Evolutionary conservation across 2,329 filamentous ascomycete species (phyloP).

Genomic region (Epichloe typhina): DNA sequence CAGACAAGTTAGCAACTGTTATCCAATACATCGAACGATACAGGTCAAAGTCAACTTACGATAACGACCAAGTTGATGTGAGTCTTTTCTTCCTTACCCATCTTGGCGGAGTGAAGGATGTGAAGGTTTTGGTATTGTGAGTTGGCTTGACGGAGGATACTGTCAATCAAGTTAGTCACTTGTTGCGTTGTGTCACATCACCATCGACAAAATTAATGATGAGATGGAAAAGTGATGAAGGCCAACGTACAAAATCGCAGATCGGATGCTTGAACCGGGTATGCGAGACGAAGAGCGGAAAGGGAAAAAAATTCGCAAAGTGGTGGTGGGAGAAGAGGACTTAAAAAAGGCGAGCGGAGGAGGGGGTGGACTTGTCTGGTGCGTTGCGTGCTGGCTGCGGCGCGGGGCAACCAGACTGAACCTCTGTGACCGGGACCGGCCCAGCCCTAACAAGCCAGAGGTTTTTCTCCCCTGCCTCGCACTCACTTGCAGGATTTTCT

Average conservation of each 20-base stretch:
- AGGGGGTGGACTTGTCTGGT: slow-evolving; percentile 15
- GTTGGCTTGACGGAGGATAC: slow-evolving; percentile 5
- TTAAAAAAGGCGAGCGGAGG: slow-evolving; percentile 22
- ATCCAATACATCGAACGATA: neutral
- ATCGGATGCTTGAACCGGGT: slow-evolving; percentile 32
- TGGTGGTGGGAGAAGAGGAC: slow-evolving; percentile 24
- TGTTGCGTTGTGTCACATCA: neutral
- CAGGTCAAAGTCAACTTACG: slow-evolving; percentile 28
- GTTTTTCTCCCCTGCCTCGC: slow-evolving; percentile 12
- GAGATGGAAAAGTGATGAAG: neutral
- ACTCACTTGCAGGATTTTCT: slow-evolving; percentile 10
- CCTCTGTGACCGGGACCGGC: slow-evolving; percentile 5
- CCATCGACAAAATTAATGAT: slow-evolving; percentile 1
- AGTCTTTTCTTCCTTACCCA: slow-evolving; percentile 80
- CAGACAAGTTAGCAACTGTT: slow-evolving; percentile 9
- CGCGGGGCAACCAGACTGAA: slow-evolving; percentile 21
- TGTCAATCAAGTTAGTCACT: slow-evolving; percentile 1
- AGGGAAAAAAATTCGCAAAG: slow-evolving; percentile 22
- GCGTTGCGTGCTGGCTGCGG: slow-evolving; percentile 12
- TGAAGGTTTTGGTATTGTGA: slow-evolving; percentile 5
- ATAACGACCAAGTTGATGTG: slow-evolving; percentile 99
- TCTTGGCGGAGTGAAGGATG: slow-evolving; percentile 3
- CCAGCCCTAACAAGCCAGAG: slow-evolving; percentile 23
- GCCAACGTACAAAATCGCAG: slow-evolving; percentile 26
- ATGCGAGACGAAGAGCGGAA: slow-evolving; percentile 30